Conservation (phyloP, 140 eudicot genomes). For the Senecio squalidus region DNA sequence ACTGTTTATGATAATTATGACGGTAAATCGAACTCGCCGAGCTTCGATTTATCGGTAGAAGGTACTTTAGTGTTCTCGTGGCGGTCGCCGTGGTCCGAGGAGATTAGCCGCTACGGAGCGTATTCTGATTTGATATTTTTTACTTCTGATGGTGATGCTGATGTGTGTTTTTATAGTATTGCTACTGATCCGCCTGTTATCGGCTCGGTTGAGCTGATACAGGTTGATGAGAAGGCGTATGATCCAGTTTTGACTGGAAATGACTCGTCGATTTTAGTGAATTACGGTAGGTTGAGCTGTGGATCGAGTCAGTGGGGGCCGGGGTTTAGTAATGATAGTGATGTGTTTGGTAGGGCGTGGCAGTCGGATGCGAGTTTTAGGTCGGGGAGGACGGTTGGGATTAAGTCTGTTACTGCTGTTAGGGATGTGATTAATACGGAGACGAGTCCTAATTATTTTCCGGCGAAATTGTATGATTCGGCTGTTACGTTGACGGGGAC, state of each 20-base stretch:
- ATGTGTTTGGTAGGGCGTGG: slow-evolving; percentile 65
- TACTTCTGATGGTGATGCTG: slow-evolving; percentile 48
- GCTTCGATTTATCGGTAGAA: slow-evolving; percentile 69
- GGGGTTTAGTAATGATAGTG: slow-evolving; percentile 79
- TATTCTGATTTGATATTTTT: slow-evolving; percentile 68
- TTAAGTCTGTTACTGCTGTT: slow-evolving; percentile 44
- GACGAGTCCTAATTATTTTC: slow-evolving; percentile 64
- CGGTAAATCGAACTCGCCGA: slow-evolving; percentile 72
- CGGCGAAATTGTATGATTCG: slow-evolving; percentile 59
- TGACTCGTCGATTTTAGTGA: slow-evolving; percentile 49
- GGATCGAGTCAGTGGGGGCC: slow-evolving; percentile 91
- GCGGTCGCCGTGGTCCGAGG: slow-evolving; percentile 83
- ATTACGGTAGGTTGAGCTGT: slow-evolving; percentile 71
- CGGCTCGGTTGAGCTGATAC: slow-evolving; percentile 58
- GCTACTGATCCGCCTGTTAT: slow-evolving; percentile 88
- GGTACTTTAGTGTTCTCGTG: slow-evolving; percentile 69
- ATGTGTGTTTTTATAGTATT: slow-evolving; percentile 81
- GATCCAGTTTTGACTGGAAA: slow-evolving; percentile 33
- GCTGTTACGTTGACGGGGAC: slow-evolving; percentile 42
- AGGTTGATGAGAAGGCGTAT: slow-evolving; percentile 61
- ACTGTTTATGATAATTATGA: slow-evolving; percentile 89
- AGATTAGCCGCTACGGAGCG: slow-evolving; percentile 50
- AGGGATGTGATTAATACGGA: slow-evolving; percentile 36
- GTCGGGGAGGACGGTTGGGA: slow-evolving; percentile 8
- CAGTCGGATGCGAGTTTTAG: slow-evolving; percentile 52